Conservation (phyloP, 1,284 basidiomycete genomes). For the Cutaneotrichosporon sp. region DNA sequence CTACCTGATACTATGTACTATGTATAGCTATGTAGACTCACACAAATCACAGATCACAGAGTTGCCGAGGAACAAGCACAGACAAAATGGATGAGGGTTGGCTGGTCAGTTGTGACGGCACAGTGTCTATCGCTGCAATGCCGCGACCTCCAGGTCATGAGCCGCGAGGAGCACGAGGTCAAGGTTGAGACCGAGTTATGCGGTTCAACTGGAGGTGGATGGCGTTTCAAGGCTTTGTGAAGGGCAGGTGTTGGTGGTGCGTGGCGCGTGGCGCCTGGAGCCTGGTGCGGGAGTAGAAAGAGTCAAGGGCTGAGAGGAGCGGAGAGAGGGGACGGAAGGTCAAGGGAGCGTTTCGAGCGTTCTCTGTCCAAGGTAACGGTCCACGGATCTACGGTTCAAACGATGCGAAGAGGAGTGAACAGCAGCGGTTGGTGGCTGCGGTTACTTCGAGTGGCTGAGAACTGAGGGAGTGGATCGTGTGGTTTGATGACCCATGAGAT, state of each 20-base stretch:
- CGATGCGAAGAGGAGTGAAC: too few species aligned
- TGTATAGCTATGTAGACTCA: too few species aligned
- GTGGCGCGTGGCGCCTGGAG: too few species aligned
- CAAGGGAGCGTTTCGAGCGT: not conserved
- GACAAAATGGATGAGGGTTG: not conserved
- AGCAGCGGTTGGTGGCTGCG: not conserved
- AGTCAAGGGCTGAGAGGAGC: not conserved
- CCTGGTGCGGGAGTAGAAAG: not conserved
- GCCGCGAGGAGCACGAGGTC: not conserved
- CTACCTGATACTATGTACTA: not conserved
- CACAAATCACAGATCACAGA: too few species aligned
- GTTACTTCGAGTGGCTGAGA: too few species aligned
- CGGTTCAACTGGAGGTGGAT: not conserved
- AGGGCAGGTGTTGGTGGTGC: not conserved
- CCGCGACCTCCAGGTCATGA: not conserved
- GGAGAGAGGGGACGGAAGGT: not conserved
- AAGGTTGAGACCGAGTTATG: not conserved
- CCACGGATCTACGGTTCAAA: not conserved
- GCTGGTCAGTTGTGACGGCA: not conserved
- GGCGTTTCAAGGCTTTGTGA: not conserved
- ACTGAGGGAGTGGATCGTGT: too few species aligned
- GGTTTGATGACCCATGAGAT: too few species aligned
- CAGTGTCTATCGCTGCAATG: not conserved
- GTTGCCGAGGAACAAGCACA: not conserved
- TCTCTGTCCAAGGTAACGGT: not conserved